Evolutionary conservation across 2,329 filamentous ascomycete genomes (phyloP).

Genomic region (Triangularia verruculosa): DNA sequence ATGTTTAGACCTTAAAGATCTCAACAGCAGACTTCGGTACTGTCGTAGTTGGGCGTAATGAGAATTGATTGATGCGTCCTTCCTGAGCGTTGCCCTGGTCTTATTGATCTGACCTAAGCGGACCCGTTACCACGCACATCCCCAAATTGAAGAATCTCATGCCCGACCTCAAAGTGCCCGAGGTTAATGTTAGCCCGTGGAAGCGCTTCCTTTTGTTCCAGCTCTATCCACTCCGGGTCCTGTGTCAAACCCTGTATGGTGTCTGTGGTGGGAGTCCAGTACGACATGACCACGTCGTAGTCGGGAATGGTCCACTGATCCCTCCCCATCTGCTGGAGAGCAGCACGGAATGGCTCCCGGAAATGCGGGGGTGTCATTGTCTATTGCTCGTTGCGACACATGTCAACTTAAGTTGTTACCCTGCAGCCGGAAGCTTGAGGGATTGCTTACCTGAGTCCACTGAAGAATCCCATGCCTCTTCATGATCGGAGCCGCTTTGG

Average conservation of each 20-base stretch:
- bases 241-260: not conserved
- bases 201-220: constrained; percentile 5
- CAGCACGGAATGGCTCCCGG: not conserved
- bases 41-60: no score
- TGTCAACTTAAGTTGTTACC: not conserved
- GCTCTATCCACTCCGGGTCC: constrained; percentile 9
- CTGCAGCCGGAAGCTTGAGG: not conserved
- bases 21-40: no score
- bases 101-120: not conserved
- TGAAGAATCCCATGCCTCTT: constrained; percentile 3
- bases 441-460: constrained; percentile 1
- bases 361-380: constrained; percentile 6
- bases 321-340: not conserved
- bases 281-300: constrained; percentile 8
- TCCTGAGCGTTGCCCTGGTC: no score
- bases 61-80: no score
- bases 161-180: constrained; percentile 5
- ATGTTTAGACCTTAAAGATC: no score
- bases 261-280: not conserved
- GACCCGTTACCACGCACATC: not conserved
- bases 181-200: not conserved
- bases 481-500: constrained; percentile 1
- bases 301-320: constrained; percentile 4
- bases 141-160: constrained; percentile 2
- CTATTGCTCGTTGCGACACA: not conserved